phyloP scores from a whole-genome alignment of 2,329 filamentous ascomycete genomes.

The Biscogniauxia marginata region DNA sequence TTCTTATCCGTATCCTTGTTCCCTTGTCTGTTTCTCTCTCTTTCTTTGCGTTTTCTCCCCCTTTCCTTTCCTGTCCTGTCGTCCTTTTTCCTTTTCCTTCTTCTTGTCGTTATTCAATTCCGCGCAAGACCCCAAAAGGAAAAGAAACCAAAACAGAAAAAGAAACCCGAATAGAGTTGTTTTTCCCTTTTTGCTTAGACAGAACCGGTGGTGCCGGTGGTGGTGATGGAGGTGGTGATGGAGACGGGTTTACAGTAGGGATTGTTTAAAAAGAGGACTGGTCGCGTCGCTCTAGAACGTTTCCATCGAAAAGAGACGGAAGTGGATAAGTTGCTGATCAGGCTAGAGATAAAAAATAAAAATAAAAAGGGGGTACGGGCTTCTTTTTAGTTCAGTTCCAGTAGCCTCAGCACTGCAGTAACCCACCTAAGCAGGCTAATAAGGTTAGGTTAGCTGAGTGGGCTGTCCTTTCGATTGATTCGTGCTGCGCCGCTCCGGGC shows the following conservation, averaged over 20 bases:
- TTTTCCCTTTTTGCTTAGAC: conserved; percentile 5
- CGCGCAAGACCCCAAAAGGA: no score
- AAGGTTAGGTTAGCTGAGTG: no score
- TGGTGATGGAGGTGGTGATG: not conserved
- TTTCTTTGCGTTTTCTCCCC: not conserved
- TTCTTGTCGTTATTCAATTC: not conserved
- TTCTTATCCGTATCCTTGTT: no score
- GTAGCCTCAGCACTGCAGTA: no score
- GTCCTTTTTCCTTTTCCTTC: conserved; percentile 6
- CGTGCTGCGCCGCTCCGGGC: not conserved
- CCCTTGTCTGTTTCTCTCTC: not conserved
- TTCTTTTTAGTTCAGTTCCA: not conserved
- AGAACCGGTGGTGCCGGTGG: not conserved
- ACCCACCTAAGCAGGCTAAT: no score
- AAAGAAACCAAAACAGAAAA: no score
- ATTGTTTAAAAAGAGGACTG: no score
- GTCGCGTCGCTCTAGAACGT: not conserved
- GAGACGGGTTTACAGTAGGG: no score
- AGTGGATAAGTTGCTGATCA: not conserved
- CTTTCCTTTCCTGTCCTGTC: not conserved
- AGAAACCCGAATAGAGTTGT: conserved; percentile 8
- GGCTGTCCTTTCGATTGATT: not conserved
- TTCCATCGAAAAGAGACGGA: not conserved
- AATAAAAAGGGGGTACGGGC: not conserved
- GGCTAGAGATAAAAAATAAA: not conserved